Evolutionary conservation across 805 yeast genomes (phyloP), one percentile per base, ranked within the genome.

Genomic region (Jamesozyma spencerorum): DNA sequence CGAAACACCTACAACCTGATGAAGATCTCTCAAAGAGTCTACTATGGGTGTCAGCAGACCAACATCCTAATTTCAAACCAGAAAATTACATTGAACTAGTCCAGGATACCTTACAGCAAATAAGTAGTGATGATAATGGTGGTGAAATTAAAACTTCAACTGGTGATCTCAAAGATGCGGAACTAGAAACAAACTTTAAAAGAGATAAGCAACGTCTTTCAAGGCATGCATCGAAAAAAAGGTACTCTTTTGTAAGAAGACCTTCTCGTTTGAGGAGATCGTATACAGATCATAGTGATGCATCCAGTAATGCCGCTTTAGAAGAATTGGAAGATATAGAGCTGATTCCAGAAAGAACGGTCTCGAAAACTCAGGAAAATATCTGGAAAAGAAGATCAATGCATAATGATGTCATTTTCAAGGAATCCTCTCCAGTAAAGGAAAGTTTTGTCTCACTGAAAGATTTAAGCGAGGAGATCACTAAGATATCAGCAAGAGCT

Each of bases 11-110:
- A 15, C 8, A n/a, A 14, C 24, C 29, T 11, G 33, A 37, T 26
- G 34, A 38, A 4, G 37, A 31, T n/a, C n/a, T 40, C 26, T 63
- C 73, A n/a, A 70, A 72, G 30, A 66, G 74, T 41, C 63, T 83
- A 27, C 64, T 90, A 38, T 90, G 97, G 97, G 96, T 90, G 1
- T 97, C 97, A 0, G 97, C 97, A 1, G 78, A 77, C 44, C 70
- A 85, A 24, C 97, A 90, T 55, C 97, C 97, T 1, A 88, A 84
- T 51, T 73, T 90, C 14, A 88, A 94, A 18, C 97, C 97, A 1
- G 94, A 84, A 52, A 85, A 84, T 51, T 82, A 78, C 63, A 68
- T 77, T 48, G 72, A 71, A 47, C 82, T 81, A 57, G 78, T 83
- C 34, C 79, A 79, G 39, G 58, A 57, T 37, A 52, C 58, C 15